Percentiles rank a stretch among this genome's conserved stretches.
phyloP scores from a whole-genome alignment of 2,329 filamentous ascomycete genomes.

The Penicillium olsonii region DNA sequence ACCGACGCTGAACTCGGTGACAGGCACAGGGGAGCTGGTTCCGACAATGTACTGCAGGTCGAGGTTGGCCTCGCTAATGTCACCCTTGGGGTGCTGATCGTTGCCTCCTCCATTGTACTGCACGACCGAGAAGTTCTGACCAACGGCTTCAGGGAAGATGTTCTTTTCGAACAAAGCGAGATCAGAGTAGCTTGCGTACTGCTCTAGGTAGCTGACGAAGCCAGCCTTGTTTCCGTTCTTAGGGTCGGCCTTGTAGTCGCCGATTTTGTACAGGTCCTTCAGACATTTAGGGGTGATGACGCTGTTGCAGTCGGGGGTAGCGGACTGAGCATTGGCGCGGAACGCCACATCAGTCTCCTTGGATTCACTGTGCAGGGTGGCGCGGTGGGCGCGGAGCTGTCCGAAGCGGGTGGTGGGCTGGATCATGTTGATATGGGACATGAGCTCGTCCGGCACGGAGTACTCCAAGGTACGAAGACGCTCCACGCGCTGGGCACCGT shows the following conservation, averaged over 20 bases:
- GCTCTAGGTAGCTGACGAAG: conserved; percentile 51
- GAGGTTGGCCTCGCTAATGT: conserved; percentile 53
- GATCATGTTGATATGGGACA: conserved; percentile 42
- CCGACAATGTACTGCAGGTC: conserved; percentile 54
- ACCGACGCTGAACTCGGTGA: conserved; percentile 51
- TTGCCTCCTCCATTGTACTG: conserved; percentile 45
- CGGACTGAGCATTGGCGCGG: conserved; percentile 17
- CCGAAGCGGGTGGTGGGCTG: conserved; percentile 47
- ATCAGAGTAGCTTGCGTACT: conserved; percentile 52
- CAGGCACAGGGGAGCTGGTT: conserved; percentile 45
- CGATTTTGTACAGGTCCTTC: conserved; percentile 50
- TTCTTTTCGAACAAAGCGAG: conserved; percentile 42
- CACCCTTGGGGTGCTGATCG: conserved; percentile 36
- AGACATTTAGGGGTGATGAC: conserved; percentile 51
- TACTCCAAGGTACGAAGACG: conserved; percentile 44
- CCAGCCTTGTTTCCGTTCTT: conserved; percentile 43
- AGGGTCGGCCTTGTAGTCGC: conserved; percentile 41
- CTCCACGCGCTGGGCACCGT: conserved; percentile 25
- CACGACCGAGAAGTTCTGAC: conserved; percentile 48
- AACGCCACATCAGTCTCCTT: conserved; percentile 19
- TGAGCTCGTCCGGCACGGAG: conserved; percentile 39
- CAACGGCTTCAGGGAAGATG: conserved; percentile 43
- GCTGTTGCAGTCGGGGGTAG: conserved; percentile 41
- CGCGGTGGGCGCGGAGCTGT: conserved; percentile 32
- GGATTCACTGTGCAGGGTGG: conserved; percentile 27